A percentile compares a stretch with the other conserved stretches of the same genome.
phyloP scores from a whole-genome alignment of 306 rosid genomes.

The Vachellia collinsii region DNA sequence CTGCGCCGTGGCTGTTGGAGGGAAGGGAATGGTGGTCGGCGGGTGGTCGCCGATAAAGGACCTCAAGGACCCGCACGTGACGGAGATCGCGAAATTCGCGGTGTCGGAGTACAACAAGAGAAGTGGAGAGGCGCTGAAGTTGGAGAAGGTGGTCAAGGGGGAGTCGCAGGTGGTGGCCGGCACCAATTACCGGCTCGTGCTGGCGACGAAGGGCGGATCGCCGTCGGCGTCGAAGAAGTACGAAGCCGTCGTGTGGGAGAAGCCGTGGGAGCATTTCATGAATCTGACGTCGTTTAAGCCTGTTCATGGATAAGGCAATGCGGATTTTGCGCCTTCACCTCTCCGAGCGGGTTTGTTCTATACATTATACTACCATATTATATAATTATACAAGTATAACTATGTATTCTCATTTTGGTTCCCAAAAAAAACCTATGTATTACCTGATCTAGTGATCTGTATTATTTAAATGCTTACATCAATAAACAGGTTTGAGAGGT shows the following conservation, averaged over 20 bases:
- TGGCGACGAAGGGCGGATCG: slow-evolving; percentile 33
- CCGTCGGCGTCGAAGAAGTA: slow-evolving; percentile 29
- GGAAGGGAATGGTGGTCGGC: neutral
- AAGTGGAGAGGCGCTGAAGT: slow-evolving; percentile 27
- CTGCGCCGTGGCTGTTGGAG: neutral
- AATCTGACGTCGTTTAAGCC: slow-evolving; percentile 9
- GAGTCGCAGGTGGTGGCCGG: slow-evolving; percentile 61
- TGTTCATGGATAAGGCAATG: neutral
- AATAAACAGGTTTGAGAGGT: neutral
- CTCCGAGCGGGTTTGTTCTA: neutral
- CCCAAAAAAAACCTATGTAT: too few species aligned
- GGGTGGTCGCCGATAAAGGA: slow-evolving; percentile 55
- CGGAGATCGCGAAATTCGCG: slow-evolving; percentile 58
- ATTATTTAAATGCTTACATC: neutral
- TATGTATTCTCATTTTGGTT: neutral
- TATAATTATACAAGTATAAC: neutral
- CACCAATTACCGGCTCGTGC: slow-evolving; percentile 47
- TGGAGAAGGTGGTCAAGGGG: slow-evolving; percentile 43
- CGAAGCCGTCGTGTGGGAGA: slow-evolving; percentile 48
- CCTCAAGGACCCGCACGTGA: slow-evolving; percentile 45
- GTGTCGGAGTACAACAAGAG: slow-evolving; percentile 52
- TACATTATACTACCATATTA: too few species aligned
- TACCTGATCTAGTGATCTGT: neutral
- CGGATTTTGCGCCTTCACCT: neutral
- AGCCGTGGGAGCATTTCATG: slow-evolving; percentile 33